Percentiles rank a stretch among this genome's conserved stretches.
phyloP scores from a whole-genome alignment of 148 eudicot genomes.

The Selenicereus undatus region DNA sequence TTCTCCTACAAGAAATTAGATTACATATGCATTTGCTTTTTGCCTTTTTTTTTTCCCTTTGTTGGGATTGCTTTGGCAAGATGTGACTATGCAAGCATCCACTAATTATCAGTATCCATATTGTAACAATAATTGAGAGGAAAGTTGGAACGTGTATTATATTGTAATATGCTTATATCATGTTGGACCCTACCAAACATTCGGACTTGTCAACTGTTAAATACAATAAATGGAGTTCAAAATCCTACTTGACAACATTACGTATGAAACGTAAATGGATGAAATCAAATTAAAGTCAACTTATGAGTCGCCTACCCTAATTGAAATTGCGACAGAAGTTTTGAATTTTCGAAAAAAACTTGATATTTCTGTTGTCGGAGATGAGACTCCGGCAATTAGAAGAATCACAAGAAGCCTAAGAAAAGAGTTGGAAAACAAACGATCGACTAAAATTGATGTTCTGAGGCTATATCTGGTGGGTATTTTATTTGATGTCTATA shows the following conservation, averaged over 20 bases:
- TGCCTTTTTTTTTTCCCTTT: not conserved
- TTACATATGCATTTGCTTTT: not conserved
- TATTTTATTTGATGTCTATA: no score
- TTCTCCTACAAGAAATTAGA: not conserved
- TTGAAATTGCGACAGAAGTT: no score
- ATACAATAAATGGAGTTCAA: not conserved
- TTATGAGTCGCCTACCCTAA: no score
- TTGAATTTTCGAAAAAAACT: no score
- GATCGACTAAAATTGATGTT: no score
- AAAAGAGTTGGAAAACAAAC: no score
- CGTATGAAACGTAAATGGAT: not conserved
- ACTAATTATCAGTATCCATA: conserved; percentile 1
- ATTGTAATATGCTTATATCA: not conserved
- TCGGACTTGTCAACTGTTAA: conserved; percentile 1
- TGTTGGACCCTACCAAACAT: not conserved
- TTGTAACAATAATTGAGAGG: not conserved
- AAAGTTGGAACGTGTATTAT: not conserved
- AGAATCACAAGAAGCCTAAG: no score
- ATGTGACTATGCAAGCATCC: not conserved
- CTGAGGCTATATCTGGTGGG: no score
- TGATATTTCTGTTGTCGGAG: no score
- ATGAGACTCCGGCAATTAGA: no score
- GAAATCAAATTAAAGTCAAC: no score
- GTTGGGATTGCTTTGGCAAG: not conserved
- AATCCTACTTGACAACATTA: not conserved